Conservation (phyloP, 192 early-diverging fungal species). For the Rhizophagus clarus region DNA sequence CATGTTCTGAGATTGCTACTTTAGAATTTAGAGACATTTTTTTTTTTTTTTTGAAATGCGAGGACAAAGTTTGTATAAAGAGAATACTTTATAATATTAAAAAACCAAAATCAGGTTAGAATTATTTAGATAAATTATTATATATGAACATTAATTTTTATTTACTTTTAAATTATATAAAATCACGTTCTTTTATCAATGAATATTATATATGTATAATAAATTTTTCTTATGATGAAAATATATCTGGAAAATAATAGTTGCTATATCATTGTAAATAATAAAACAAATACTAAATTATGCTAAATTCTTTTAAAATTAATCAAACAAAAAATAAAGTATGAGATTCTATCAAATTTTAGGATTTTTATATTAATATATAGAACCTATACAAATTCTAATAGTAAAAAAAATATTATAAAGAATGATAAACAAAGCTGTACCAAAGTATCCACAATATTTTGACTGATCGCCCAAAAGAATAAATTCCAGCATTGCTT, state of each 20-base stretch:
- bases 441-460: not conserved
- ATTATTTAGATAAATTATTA: not conserved
- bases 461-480: not conserved
- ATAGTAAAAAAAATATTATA: not conserved
- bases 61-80: too few species aligned
- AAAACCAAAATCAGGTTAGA: not conserved
- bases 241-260: not conserved
- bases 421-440: not conserved
- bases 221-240: not conserved
- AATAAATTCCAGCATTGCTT: not conserved
- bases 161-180: not conserved
- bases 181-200: not conserved
- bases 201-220: not conserved
- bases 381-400: not conserved
- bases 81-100: too few species aligned
- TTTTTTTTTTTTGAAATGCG: too few species aligned
- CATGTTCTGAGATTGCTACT: not conserved
- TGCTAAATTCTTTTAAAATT: not conserved
- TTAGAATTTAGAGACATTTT: not conserved
- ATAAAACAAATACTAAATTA: not conserved
- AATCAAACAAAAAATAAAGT: slow-evolving; percentile 1
- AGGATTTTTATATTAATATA: slow-evolving; percentile 1
- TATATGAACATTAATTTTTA: not conserved
- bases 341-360: not conserved
- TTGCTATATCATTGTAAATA: not conserved